These are phyloP conservation scores for Erodium chrysanthum DNA, from an alignment of 441 rosid species.

Conservation along the genomic window DNA sequence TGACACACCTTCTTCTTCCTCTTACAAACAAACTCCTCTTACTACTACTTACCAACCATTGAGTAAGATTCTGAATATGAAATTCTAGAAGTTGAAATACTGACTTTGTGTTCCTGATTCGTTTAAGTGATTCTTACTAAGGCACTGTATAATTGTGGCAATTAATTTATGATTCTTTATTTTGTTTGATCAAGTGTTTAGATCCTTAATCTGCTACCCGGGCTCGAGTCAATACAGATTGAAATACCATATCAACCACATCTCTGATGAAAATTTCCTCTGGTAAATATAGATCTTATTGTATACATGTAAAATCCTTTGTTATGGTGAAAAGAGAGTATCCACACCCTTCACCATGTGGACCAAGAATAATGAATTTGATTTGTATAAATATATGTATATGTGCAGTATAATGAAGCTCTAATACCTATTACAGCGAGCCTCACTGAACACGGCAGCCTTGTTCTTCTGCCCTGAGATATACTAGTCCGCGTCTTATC, in stretches of 20 bases:
- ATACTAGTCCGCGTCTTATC: conserved; percentile 54
- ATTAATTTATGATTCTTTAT: not conserved
- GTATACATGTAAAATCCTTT: not conserved
- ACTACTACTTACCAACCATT: conserved; percentile 26
- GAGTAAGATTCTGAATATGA: conserved; percentile 41
- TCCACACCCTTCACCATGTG: conserved; percentile 2
- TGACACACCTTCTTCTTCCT: conserved; percentile 13
- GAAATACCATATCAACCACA: too few relatives aligned
- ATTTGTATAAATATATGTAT: not conserved
- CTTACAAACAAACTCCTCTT: conserved; percentile 7
- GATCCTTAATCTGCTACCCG: too few relatives aligned
- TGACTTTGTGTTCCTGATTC: not conserved
- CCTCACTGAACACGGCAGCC: conserved; percentile 52
- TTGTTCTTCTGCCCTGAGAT: conserved; percentile 51
- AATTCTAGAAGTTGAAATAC: conserved; percentile 24
- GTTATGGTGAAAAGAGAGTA: not conserved
- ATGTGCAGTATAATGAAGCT: too few relatives aligned
- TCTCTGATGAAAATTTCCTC: not conserved
- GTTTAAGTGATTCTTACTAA: not conserved
- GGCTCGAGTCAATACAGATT: too few relatives aligned
- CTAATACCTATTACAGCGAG: not conserved
- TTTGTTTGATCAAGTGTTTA: not conserved
- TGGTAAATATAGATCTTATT: not conserved
- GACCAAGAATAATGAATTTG: conserved; percentile 4
- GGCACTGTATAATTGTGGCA: not conserved